Base-by-base conservation (phyloP, 495 filamentous ascomycete genomes). In the Penicillium soppii region DNA sequence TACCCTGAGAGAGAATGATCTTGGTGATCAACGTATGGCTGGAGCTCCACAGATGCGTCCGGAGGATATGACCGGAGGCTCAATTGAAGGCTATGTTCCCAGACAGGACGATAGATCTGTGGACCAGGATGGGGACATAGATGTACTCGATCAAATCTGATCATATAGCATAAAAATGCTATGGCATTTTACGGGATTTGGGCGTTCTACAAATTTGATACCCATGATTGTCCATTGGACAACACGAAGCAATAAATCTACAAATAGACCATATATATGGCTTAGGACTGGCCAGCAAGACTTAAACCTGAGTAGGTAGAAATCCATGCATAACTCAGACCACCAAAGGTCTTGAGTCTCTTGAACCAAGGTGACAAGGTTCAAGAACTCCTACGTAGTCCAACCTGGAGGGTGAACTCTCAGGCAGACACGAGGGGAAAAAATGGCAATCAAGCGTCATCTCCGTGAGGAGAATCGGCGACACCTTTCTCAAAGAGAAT, bases 391-490 rank as follows among this genome's bases (percentile, higher is more conserved):
- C 59, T 65, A 65, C 62, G 59, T 52, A 53, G 44, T 50, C 52
- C 9, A 36, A 48, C 50, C 54, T 21, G 26, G 44, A 43, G 40
- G 17, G 30, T 12, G 37, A 19, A 33, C 39, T 53, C 33, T 20
- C 40, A 59, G 47, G 53, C 58, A 67, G 47, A 47, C 52, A 72
- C 68, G 76, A 63, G 58, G 54, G 66, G 70, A 50, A 56, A 62
- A 68, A 71, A 75, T 94, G 90, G 90, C 90, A 83, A 89, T 95
- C 90, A 89, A 95, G 89, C 89, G 61, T 94, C 82, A 82, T 88
- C 87, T 69, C 74, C 75, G 62, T 40, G 56, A 66, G 68, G 72
- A 80, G 85, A 90, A 80, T 92, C 86, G 66, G 88, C 89, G 90
- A 95, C 90, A 94, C 90, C 90, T 92, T 78, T 72, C 75, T 72